Evolutionary conservation across 148 eudicot species (phyloP), one percentile per base, ranked within the genome.

Genomic region (Chenopodium berlandieri): DNA sequence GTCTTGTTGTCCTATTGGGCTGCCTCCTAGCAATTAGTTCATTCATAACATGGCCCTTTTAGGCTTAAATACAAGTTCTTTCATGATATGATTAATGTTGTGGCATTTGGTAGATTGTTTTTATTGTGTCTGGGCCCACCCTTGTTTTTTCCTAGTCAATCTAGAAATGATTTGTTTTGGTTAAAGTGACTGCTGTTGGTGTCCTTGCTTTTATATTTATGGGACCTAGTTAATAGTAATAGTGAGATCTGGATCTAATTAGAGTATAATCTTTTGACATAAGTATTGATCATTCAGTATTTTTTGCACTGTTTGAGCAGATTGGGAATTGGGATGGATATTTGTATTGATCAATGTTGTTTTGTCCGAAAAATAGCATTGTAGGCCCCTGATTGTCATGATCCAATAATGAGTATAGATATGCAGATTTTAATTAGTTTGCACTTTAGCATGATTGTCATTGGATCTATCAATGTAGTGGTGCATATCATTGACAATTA

Each of bases 41-140:
- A 23, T 66, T 66, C 74, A 64, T 27, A 81, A 73, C 75, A 71
- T 77, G 80, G 80, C 44, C 72, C 64, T 32, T 71, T 50, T 65
- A 60, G 75, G 68, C 54, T 47, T 37, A 76, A 48, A n/a, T 48
- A 17, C 58, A 71, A 52, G 37, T 27, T 69, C 66, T 30, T 62
- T 64, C 44, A 52, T 23, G n/a, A 25, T 78, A 71, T 78, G 81
- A 82, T 86, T 75, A 30, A 68, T 86, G 83, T 70, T 80, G 75
- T 78, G 83, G 63, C 73, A 80, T 88, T 83, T 56, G 87, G 79
- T 86, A 64, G 60, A 81, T 75, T 74, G 77, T 75, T 83, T 75
- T 88, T 44, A 81, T 30, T 85, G 75, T 76, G 73, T 48, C n/a
- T 72, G 78, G 84, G 56, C 71, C 73, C 75, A 20, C 72, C 71